phyloP scores from a whole-genome alignment of 2,329 filamentous ascomycete genomes.

The Dactylellina parvicollis region DNA sequence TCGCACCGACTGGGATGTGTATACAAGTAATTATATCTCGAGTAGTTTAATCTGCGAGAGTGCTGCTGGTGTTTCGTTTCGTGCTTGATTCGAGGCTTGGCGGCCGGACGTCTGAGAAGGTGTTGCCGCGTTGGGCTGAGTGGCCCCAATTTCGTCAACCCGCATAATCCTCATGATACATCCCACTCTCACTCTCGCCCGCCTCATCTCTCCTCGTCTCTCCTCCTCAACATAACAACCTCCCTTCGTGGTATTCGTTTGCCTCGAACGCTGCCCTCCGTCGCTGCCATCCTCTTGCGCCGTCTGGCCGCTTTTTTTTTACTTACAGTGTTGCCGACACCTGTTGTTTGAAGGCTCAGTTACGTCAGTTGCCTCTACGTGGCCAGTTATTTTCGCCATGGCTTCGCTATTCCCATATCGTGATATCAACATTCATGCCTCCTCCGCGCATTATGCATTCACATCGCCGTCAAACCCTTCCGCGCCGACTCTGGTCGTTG shows the following conservation, averaged over 20 bases:
- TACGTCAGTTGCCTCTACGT: conserved; percentile 31
- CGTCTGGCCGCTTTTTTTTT: not conserved
- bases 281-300: not conserved
- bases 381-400: conserved; percentile 61
- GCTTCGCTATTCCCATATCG: conserved; percentile 76
- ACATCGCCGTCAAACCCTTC: conserved; percentile 92
- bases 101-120: conserved; percentile 12
- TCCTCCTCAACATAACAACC: not conserved
- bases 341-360: not conserved
- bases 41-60: not conserved
- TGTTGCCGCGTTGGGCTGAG: conserved; percentile 40
- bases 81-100: conserved; percentile 33
- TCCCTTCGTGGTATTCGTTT: not conserved
- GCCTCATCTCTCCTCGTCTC: not conserved
- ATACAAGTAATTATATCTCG: too few relatives aligned
- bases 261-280: not conserved
- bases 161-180: conserved; percentile 35
- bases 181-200: conserved; percentile 17
- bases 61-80: not conserved
- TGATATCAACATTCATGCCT: conserved; percentile 96
- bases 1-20: conserved; percentile 37
- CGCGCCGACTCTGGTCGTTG: conserved; percentile 85
- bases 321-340: not conserved
- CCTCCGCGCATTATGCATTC: conserved; percentile 92
- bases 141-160: conserved; percentile 48